These are phyloP conservation scores for Erythrophleum ivorense DNA, from an alignment of 331 rosid genomes.

Conservation along the genomic window DNA sequence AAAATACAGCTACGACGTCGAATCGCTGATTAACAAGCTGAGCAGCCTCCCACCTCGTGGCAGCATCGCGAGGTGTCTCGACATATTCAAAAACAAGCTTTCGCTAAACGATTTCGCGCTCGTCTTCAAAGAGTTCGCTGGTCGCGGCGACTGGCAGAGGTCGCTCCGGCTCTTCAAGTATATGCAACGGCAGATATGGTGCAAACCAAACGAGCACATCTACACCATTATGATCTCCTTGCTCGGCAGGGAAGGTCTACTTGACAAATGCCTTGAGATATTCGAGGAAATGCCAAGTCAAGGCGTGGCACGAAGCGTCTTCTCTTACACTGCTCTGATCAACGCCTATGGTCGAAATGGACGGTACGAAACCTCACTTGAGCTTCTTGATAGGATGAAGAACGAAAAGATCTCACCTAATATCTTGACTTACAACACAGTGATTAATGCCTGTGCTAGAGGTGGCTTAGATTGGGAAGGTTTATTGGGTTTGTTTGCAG, in stretches of 20 bases:
- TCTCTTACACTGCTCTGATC: slow-evolving; percentile 84
- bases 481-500: too few relatives aligned
- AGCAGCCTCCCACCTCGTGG: too few relatives aligned
- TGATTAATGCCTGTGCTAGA: too few relatives aligned
- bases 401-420: slow-evolving; percentile 69
- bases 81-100: slow-evolving; percentile 65
- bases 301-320: slow-evolving; percentile 71
- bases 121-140: slow-evolving; percentile 70
- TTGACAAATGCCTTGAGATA: slow-evolving; percentile 81
- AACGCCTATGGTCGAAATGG: slow-evolving; percentile 96
- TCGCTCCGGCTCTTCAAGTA: too few relatives aligned
- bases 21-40: too few relatives aligned
- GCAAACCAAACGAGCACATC: too few relatives aligned
- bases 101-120: slow-evolving; percentile 68
- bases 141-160: too few relatives aligned
- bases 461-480: too few relatives aligned
- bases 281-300: slow-evolving; percentile 89
- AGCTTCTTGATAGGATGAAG: slow-evolving; percentile 71
- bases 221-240: too few relatives aligned
- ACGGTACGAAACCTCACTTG: slow-evolving; percentile 64
- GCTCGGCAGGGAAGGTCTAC: slow-evolving; percentile 79
- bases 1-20: too few relatives aligned
- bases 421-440: too few relatives aligned
- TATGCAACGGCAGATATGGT: slow-evolving; percentile 22
- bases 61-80: slow-evolving; percentile 73